These are phyloP conservation scores for Trichoderma breve DNA, from an alignment of 2,329 filamentous ascomycete genomes.

Conservation along the genomic window DNA sequence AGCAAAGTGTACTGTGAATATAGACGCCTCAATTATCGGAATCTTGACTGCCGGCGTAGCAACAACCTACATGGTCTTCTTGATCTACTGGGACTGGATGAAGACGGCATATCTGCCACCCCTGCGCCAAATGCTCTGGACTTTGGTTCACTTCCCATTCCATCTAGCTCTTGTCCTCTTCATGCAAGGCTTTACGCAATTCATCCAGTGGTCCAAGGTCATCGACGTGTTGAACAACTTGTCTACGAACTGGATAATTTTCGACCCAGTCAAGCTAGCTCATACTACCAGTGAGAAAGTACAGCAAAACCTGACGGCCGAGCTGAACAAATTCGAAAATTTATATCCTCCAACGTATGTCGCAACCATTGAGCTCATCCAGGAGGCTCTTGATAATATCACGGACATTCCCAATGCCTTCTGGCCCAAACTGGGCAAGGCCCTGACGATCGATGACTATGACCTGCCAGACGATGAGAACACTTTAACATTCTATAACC, in stretches of 20 bases:
- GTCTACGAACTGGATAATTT: constrained; percentile 18
- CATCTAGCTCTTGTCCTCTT: constrained; percentile 62
- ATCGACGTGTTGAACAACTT: constrained; percentile 31
- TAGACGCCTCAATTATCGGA: constrained; percentile 38
- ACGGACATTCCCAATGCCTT: constrained; percentile 29
- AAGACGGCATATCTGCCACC: constrained; percentile 58
- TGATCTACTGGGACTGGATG: constrained; percentile 60
- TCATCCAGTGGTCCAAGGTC: constrained; percentile 47
- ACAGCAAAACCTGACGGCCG: constrained; percentile 21
- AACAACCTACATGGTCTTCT: constrained; percentile 47
- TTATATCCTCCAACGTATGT: constrained; percentile 30
- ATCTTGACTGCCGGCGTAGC: constrained; percentile 39
- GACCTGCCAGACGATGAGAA: not conserved
- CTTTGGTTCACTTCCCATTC: constrained; percentile 59
- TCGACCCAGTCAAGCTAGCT: constrained; percentile 18
- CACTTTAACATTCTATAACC: not conserved
- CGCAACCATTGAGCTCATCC: constrained; percentile 23
- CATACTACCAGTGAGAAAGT: constrained; percentile 26
- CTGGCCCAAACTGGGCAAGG: constrained; percentile 27
- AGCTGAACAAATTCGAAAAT: constrained; percentile 27
- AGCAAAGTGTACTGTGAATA: not conserved
- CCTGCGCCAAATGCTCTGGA: constrained; percentile 60
- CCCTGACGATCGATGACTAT: not conserved
- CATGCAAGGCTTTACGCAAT: constrained; percentile 61
- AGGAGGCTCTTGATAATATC: constrained; percentile 30